phyloP scores from a whole-genome alignment of 2,329 filamentous ascomycete species.

The Westerdykella sp. region DNA sequence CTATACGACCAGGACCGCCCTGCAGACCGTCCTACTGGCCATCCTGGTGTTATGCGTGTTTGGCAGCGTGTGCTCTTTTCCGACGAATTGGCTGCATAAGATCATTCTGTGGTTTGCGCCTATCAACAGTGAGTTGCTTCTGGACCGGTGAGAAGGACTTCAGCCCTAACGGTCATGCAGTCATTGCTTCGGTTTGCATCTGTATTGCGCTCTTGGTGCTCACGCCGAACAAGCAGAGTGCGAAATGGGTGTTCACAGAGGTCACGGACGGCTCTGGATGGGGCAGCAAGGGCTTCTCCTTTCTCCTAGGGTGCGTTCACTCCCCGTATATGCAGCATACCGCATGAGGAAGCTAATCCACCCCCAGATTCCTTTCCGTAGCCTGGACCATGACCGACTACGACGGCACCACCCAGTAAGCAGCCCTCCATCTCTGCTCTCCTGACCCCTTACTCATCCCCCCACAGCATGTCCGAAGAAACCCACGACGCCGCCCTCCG shows the following conservation, averaged over 20 bases:
- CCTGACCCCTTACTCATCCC: neutral
- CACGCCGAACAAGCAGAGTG: conserved; percentile 54
- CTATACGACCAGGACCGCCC: conserved; percentile 43
- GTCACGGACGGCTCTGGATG: conserved; percentile 59
- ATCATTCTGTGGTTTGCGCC: conserved; percentile 61
- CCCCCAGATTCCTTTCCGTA: conserved; percentile 46
- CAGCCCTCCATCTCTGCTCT: conserved; percentile 4
- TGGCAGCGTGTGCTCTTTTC: conserved; percentile 57
- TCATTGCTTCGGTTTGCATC: conserved; percentile 55
- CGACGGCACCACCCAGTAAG: conserved; percentile 59
- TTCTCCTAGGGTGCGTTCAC: conserved; percentile 50
- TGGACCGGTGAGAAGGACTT: neutral
- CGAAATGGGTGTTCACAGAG: conserved; percentile 55
- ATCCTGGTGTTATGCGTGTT: conserved; percentile 51
- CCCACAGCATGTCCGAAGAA: conserved; percentile 56
- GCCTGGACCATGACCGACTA: conserved; percentile 65
- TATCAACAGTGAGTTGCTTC: conserved; percentile 49
- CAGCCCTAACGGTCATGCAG: conserved; percentile 19
- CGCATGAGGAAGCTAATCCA: conserved; percentile 11
- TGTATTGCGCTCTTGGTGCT: conserved; percentile 54
- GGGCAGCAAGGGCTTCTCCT: conserved; percentile 56
- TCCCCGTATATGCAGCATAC: neutral
- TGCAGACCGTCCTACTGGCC: conserved; percentile 54
- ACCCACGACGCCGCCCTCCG: conserved; percentile 57
- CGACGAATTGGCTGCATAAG: conserved; percentile 53